Evolutionary conservation across 2,329 filamentous ascomycete genomes (phyloP).

Genomic region (Ascochyta fabae): DNA sequence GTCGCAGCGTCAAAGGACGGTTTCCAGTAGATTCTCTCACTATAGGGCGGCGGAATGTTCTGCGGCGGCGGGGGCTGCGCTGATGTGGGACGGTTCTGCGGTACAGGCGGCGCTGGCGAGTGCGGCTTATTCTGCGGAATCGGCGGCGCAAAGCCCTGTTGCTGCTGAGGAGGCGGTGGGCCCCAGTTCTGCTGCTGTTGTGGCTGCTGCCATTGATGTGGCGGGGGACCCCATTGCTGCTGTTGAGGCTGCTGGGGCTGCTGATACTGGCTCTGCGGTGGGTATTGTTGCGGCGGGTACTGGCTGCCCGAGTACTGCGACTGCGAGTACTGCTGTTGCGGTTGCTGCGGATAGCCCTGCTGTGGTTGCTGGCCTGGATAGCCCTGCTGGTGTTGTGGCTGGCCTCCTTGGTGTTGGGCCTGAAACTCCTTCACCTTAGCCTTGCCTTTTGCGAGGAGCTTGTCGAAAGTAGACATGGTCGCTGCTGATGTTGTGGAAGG

Average conservation of each 20-base stretch:
- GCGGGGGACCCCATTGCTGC: conserved; percentile 24
- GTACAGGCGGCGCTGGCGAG: conserved; percentile 31
- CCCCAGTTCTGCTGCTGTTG: conserved; percentile 34
- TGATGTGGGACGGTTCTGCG: conserved; percentile 37
- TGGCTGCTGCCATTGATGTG: conserved; percentile 21
- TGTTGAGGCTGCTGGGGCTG: conserved; percentile 23
- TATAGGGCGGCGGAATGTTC: conserved; percentile 30
- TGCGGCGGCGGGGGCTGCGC: conserved; percentile 40
- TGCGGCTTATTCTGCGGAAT: conserved; percentile 42
- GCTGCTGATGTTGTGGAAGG: conserved; percentile 9
- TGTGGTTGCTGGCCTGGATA: conserved; percentile 27
- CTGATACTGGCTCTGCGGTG: conserved; percentile 26
- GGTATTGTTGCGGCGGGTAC: conserved; percentile 31
- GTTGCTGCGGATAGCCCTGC: conserved; percentile 24
- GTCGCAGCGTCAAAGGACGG: conserved; percentile 57
- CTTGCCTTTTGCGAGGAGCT: conserved; percentile 46
- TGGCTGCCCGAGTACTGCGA: conserved; percentile 28
- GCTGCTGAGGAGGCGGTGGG: conserved; percentile 30
- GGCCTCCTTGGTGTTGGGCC: conserved; percentile 26
- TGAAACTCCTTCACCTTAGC: conserved; percentile 46
- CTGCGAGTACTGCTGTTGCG: conserved; percentile 22
- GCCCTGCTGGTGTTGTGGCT: conserved; percentile 31
- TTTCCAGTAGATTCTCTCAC: conserved; percentile 58
- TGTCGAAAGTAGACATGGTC: conserved; percentile 43
- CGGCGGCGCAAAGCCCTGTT: conserved; percentile 36